phyloP scores from a whole-genome alignment of 108 stramenopile species.

The Nannochloropsis salina region DNA sequence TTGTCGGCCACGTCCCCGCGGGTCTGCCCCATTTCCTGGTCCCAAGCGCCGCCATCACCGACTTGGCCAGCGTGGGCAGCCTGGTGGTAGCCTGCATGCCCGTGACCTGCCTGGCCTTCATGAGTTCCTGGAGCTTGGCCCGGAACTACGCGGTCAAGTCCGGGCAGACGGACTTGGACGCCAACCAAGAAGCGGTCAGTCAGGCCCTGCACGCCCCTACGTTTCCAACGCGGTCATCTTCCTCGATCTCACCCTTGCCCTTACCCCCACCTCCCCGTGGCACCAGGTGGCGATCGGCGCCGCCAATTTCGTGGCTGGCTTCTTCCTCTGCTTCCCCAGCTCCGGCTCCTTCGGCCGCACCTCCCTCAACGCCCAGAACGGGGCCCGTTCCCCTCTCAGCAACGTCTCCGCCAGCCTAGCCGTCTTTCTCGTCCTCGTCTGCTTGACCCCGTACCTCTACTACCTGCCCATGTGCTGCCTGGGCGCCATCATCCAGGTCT shows the following conservation, averaged over 20 bases:
- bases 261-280: background rate
- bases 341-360: constrained; percentile 29
- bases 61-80: constrained; percentile 18
- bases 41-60: background rate
- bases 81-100: constrained; percentile 25
- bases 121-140: constrained; percentile 26
- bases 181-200: constrained; percentile 30
- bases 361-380: constrained; percentile 27
- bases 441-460: constrained; percentile 28
- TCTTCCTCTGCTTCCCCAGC: constrained; percentile 22
- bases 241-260: background rate
- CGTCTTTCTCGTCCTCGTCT: constrained; percentile 20
- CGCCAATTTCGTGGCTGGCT: constrained; percentile 35
- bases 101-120: constrained; percentile 23
- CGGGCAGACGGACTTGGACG: constrained; percentile 26
- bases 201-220: background rate
- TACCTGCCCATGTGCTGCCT: constrained; percentile 31
- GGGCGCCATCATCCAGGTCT: constrained; percentile 34
- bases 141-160: constrained; percentile 21
- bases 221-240: background rate
- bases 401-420: background rate
- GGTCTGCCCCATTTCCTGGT: background rate
- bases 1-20: background rate
- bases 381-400: constrained; percentile 28
- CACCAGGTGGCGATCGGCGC: constrained; percentile 21